Evolutionary conservation across 2,329 filamentous ascomycete genomes (phyloP).

Genomic region (Sphaceloma murrayae): DNA sequence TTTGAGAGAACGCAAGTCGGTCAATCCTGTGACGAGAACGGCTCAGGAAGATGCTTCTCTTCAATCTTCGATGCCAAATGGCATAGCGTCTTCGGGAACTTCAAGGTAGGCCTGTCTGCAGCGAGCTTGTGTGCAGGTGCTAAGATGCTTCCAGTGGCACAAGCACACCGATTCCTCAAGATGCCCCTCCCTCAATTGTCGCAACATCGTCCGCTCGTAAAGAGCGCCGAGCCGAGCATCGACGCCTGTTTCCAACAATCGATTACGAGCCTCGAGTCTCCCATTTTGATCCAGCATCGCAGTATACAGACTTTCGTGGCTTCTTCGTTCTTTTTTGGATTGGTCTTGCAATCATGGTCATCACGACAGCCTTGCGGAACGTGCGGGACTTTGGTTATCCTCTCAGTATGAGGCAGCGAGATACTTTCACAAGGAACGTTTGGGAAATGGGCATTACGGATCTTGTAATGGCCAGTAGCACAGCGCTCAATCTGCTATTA

Average conservation of each 20-base stretch:
- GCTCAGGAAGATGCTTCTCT: constrained; percentile 8
- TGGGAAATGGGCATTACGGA: constrained; percentile 80
- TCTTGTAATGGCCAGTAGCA: constrained; percentile 71
- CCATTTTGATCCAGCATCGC: constrained; percentile 86
- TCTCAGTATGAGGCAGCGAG: constrained; percentile 77
- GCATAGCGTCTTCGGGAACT: constrained; percentile 13
- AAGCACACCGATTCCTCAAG: constrained; percentile 71
- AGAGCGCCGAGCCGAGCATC: constrained; percentile 63
- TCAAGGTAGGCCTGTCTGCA: constrained; percentile 18
- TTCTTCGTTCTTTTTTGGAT: constrained; percentile 99
- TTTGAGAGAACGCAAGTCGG: constrained; percentile 5
- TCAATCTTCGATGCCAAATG: constrained; percentile 3
- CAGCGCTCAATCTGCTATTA: constrained; percentile 60
- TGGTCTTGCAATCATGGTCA: constrained; percentile 88
- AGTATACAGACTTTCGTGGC: constrained; percentile 88
- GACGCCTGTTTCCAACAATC: constrained; percentile 81
- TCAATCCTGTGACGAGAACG: constrained; percentile 7
- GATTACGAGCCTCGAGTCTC: constrained; percentile 85
- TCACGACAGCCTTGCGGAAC: constrained; percentile 87
- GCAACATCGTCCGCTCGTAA: constrained; percentile 78
- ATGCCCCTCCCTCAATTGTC: constrained; percentile 87
- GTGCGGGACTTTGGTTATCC: constrained; percentile 88
- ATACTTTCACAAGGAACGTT: constrained; percentile 76
- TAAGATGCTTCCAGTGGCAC: constrained; percentile 35
- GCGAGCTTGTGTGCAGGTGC: background rate